Conservation (phyloP, 2,329 filamentous ascomycete species). For the Diaporthe australafricana region DNA sequence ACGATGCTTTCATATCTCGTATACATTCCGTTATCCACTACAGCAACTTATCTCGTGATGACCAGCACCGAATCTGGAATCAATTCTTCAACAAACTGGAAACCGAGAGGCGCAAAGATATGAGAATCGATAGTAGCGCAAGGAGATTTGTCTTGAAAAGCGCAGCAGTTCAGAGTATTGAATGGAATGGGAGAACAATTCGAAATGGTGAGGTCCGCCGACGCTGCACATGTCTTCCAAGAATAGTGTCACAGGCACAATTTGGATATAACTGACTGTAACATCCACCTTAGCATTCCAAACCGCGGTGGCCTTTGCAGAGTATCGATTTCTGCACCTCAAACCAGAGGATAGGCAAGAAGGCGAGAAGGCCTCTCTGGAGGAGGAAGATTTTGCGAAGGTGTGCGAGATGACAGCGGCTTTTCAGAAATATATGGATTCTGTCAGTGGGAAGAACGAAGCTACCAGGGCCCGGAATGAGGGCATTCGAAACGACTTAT, state of each 20-base stretch:
- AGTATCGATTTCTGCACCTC: background rate
- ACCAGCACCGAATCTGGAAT: background rate
- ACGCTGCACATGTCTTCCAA: too few relatives aligned
- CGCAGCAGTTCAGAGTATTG: background rate
- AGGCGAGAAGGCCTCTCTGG: background rate
- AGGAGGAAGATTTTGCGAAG: background rate
- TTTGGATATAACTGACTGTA: too few relatives aligned
- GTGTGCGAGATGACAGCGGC: conserved; percentile 5
- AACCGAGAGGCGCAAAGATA: background rate
- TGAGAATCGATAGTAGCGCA: background rate
- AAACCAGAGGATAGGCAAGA: background rate
- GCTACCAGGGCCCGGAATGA: background rate
- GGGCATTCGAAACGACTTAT: background rate
- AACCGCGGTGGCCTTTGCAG: conserved; percentile 7
- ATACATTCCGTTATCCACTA: conserved; percentile 48
- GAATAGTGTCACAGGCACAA: too few relatives aligned
- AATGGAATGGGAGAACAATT: background rate
- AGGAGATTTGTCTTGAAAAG: background rate
- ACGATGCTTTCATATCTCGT: conserved; percentile 51
- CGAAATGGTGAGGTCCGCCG: conserved; percentile 8
- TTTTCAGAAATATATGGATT: background rate
- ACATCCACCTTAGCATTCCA: conserved; percentile 23
- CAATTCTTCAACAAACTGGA: conserved; percentile 7
- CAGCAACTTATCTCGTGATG: conserved; percentile 25
- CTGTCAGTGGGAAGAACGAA: background rate